These are phyloP conservation scores for Euphorbia celastroides DNA, from an alignment of 441 rosid species.

Conservation along the genomic window DNA sequence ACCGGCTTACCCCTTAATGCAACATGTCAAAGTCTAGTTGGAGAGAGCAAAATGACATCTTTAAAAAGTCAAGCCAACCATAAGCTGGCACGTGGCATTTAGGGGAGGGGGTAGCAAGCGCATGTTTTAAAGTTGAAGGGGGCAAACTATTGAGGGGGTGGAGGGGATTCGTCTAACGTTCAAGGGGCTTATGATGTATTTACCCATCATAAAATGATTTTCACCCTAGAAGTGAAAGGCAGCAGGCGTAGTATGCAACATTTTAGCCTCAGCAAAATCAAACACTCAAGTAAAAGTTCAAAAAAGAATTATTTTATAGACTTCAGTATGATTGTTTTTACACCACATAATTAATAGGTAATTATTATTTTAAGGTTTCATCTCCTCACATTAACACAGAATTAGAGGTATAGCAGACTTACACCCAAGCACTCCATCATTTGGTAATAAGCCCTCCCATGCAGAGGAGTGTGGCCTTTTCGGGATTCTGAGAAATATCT, in stretches of 20 bases:
- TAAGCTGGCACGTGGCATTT: no score
- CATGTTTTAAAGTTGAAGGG: no score
- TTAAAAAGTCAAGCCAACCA: no score
- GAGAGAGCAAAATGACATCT: no score
- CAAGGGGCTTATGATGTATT: no score
- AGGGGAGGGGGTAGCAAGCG: no score
- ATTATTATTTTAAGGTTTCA: conserved; percentile 2
- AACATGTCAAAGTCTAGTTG: no score
- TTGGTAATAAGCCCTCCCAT: conserved; percentile 95
- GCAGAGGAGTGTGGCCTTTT: conserved; percentile 92
- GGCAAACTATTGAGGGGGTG: no score
- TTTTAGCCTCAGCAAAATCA: neutral
- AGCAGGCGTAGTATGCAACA: neutral
- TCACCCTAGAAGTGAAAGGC: neutral
- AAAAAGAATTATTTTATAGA: neutral
- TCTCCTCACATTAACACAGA: neutral
- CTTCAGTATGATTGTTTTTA: neutral
- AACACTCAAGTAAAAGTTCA: neutral
- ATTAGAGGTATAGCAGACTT: conserved; percentile 27
- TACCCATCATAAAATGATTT: no score
- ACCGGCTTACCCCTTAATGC: no score
- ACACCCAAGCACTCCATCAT: conserved; percentile 99
- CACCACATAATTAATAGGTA: neutral
- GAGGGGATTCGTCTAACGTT: no score
- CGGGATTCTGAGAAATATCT: conserved; percentile 96